Conservation (phyloP, 1,284 basidiomycete genomes). For the Heterobasidion parviporum region DNA sequence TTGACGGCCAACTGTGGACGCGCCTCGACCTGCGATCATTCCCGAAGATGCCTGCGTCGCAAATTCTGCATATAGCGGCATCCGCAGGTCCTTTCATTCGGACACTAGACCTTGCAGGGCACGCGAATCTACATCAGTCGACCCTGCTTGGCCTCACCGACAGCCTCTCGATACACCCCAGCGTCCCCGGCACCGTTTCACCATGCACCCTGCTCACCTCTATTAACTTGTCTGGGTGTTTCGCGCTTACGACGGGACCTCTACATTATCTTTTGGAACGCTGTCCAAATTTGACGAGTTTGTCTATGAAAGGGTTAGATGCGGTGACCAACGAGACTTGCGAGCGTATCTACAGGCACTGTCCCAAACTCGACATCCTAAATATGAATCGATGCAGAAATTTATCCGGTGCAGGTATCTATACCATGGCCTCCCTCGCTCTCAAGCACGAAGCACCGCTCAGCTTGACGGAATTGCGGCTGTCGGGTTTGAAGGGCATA, state of each 20-base stretch:
- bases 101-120: conserved; percentile 59
- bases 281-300: conserved; percentile 49
- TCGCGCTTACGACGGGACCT: conserved; percentile 50
- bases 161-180: conserved; percentile 38
- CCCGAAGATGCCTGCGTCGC: conserved; percentile 40
- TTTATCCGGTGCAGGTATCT: conserved; percentile 59
- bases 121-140: conserved; percentile 42
- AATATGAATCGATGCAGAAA: conserved; percentile 71
- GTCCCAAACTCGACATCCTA: conserved; percentile 48
- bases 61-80: conserved; percentile 42
- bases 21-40: conserved; percentile 54
- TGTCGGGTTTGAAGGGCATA: conserved; percentile 58
- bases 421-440: conserved; percentile 31
- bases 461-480: conserved; percentile 47
- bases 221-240: conserved; percentile 74
- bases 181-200: conserved; percentile 20
- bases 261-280: conserved; percentile 66
- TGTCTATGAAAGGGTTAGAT: conserved; percentile 62
- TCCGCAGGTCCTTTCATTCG: conserved; percentile 61
- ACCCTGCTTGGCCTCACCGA: conserved; percentile 44
- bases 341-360: conserved; percentile 51
- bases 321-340: conserved; percentile 70
- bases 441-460: conserved; percentile 36
- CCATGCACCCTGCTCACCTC: conserved; percentile 55
- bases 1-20: conserved; percentile 86